Evolutionary conservation across 2,329 filamentous ascomycete genomes (phyloP).

Genomic region (Trichoderma sp.): DNA sequence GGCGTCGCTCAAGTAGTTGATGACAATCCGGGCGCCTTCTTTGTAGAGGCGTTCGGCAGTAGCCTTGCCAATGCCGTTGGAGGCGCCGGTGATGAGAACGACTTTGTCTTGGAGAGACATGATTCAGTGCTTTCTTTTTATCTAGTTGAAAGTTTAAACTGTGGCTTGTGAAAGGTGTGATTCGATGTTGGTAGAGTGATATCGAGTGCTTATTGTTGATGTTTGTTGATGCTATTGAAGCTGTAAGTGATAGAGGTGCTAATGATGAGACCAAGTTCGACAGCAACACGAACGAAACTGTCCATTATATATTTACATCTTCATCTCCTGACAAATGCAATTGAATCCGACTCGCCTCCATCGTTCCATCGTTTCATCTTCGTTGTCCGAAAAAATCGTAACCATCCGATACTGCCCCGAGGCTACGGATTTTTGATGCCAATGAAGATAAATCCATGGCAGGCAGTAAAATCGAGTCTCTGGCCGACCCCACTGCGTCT

Average conservation of each 20-base stretch:
- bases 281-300: background rate
- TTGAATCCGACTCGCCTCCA: background rate
- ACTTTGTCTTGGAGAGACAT: conserved; percentile 39
- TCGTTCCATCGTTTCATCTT: background rate
- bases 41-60: conserved; percentile 55
- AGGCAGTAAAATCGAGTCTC: background rate
- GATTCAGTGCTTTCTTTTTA: no score
- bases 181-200: background rate
- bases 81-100: conserved; percentile 53
- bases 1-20: conserved; percentile 52
- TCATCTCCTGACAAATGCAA: background rate
- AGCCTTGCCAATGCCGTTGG: conserved; percentile 59
- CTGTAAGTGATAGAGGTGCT: background rate
- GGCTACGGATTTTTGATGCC: background rate
- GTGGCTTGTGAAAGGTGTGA: background rate
- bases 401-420: background rate
- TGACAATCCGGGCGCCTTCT: conserved; percentile 55
- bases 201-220: background rate
- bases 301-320: background rate
- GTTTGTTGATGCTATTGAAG: background rate
- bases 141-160: background rate
- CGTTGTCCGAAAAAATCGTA: background rate
- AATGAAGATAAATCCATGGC: background rate
- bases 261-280: background rate
- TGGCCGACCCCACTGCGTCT: background rate